Conservation (phyloP, 1,284 basidiomycete genomes). For the Ganoderma meredithae region DNA sequence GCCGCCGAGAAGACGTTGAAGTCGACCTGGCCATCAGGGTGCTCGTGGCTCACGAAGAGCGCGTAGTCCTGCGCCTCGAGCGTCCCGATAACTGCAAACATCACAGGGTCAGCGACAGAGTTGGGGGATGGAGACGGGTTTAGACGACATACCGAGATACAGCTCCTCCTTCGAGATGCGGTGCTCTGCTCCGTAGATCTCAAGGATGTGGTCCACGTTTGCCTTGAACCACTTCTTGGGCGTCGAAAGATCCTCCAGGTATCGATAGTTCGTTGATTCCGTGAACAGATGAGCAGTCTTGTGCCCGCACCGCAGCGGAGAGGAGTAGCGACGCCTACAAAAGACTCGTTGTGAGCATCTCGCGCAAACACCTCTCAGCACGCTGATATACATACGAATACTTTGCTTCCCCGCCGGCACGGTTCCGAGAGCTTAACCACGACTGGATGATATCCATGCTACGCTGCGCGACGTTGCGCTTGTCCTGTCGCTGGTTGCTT, state of each 20-base stretch:
- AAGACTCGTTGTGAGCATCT: background rate
- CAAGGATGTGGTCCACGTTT: slow-evolving; percentile 70
- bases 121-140: background rate
- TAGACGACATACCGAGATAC: slow-evolving; percentile 59
- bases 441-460: slow-evolving; percentile 64
- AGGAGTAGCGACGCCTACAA: slow-evolving; percentile 58
- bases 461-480: slow-evolving; percentile 59
- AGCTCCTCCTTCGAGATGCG: slow-evolving; percentile 74
- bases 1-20: slow-evolving; percentile 71
- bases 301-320: slow-evolving; percentile 67
- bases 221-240: slow-evolving; percentile 77
- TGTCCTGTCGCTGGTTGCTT: slow-evolving; percentile 56
- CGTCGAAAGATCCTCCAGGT: slow-evolving; percentile 64
- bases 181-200: slow-evolving; percentile 60
- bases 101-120: background rate
- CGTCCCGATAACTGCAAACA: slow-evolving; percentile 67
- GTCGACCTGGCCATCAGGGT: slow-evolving; percentile 66
- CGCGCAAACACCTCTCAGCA: slow-evolving; percentile 4
- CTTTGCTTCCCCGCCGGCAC: slow-evolving; percentile 42
- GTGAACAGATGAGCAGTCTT: slow-evolving; percentile 71
- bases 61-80: slow-evolving; percentile 73
- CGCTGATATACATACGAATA: slow-evolving; percentile 39
- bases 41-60: slow-evolving; percentile 72
- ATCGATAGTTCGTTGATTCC: slow-evolving; percentile 73
- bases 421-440: slow-evolving; percentile 53